Evolutionary conservation across 768 basidiomycete species (phyloP).

Genomic region (Ramaria sp.): DNA sequence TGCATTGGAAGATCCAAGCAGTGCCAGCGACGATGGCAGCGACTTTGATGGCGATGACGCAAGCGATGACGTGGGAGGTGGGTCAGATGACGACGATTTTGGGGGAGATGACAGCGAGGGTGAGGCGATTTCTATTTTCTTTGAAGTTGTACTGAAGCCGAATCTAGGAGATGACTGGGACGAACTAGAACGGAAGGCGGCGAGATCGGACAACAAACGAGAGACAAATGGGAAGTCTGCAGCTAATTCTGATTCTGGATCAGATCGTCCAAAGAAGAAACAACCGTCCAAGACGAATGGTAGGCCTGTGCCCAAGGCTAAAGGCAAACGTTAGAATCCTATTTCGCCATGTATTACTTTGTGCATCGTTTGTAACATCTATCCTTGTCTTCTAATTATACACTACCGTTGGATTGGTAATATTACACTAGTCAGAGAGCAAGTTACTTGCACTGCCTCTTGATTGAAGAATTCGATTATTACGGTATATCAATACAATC

Average conservation of each 20-base stretch:
- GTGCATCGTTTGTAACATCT: not conserved
- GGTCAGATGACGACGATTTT: slow-evolving; percentile 44
- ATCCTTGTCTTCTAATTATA: not conserved
- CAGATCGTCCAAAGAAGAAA: slow-evolving; percentile 31
- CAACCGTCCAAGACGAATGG: slow-evolving; percentile 18
- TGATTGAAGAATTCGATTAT: too few species aligned
- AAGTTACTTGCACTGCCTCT: too few species aligned
- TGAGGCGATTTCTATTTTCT: slow-evolving; percentile 14
- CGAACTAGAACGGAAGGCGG: slow-evolving; percentile 84
- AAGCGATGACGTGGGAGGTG: slow-evolving; percentile 50
- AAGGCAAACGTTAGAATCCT: not conserved
- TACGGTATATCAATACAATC: too few species aligned
- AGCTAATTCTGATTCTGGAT: slow-evolving; percentile 27
- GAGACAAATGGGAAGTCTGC: slow-evolving; percentile 20
- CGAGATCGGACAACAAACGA: slow-evolving; percentile 53
- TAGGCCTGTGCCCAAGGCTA: slow-evolving; percentile 10
- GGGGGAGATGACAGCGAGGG: slow-evolving; percentile 52
- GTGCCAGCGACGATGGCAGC: slow-evolving; percentile 38
- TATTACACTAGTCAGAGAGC: too few species aligned
- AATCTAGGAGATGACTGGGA: slow-evolving; percentile 86
- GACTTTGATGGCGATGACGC: slow-evolving; percentile 42
- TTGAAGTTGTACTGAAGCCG: slow-evolving; percentile 6
- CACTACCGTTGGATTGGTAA: too few species aligned
- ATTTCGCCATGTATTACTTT: not conserved
- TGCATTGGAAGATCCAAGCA: slow-evolving; percentile 27